A percentile compares a stretch with the other conserved stretches of the same genome.
These are phyloP conservation scores for Trichoderma sp. DNA, from an alignment of 2,329 filamentous ascomycete species.

Conservation along the genomic window DNA sequence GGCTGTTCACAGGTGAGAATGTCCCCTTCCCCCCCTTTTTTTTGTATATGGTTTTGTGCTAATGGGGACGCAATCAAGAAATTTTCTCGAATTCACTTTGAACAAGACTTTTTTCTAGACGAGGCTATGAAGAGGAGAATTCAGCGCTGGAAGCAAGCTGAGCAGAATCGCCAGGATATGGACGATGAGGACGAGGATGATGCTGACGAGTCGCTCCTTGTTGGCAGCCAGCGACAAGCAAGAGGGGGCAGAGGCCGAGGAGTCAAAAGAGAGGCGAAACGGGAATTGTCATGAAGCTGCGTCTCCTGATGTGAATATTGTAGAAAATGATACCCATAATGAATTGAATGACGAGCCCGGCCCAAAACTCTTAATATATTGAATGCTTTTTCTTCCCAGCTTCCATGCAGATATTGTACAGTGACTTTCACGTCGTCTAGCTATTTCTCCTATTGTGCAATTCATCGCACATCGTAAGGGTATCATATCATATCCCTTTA, in stretches of 20 bases:
- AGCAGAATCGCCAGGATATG: conserved; percentile 46
- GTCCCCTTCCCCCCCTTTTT: too few relatives aligned
- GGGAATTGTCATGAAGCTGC: neutral
- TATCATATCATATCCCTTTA: conserved; percentile 15
- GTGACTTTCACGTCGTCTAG: neutral
- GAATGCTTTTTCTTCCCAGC: neutral
- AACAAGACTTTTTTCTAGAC: conserved; percentile 60
- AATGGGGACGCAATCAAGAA: conserved; percentile 43
- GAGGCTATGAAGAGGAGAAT: conserved; percentile 61
- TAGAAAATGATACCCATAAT: conserved; percentile 29
- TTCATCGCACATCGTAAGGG: conserved; percentile 2
- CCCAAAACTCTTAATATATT: neutral
- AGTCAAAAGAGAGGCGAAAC: conserved; percentile 34
- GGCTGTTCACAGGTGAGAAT: conserved; percentile 63
- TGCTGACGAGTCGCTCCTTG: conserved; percentile 34
- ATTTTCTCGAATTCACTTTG: conserved; percentile 46
- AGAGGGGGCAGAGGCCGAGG: conserved; percentile 29
- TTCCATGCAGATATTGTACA: conserved; percentile 14
- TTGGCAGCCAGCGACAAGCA: conserved; percentile 35
- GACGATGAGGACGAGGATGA: conserved; percentile 45
- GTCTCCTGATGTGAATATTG: neutral
- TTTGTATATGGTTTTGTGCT: neutral
- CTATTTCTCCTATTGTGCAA: neutral
- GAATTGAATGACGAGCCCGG: neutral
- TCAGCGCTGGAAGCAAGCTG: conserved; percentile 54